These are phyloP conservation scores for Aspergillus sp. DNA, from an alignment of 2,329 filamentous ascomycete species.

Conservation along the genomic window DNA sequence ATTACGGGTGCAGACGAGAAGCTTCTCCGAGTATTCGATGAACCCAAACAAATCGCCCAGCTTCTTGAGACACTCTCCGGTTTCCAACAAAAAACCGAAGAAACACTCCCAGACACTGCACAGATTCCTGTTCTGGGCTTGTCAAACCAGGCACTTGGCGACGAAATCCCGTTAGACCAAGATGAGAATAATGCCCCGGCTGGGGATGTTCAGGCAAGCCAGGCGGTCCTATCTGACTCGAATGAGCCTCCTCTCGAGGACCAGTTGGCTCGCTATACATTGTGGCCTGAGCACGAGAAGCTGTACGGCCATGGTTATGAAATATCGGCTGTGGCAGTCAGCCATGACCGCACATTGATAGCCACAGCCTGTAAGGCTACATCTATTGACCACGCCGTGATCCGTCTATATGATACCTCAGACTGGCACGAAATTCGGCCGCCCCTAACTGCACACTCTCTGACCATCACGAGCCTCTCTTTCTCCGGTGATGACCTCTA, in stretches of 20 bases:
- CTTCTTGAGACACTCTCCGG: constrained; percentile 63
- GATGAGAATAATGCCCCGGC: constrained; percentile 35
- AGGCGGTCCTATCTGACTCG: constrained; percentile 44
- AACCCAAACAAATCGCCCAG: constrained; percentile 72
- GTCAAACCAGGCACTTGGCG: constrained; percentile 81
- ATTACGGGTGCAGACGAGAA: constrained; percentile 96
- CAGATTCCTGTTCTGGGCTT: constrained; percentile 92
- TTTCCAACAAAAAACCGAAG: constrained; percentile 38
- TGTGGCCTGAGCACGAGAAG: constrained; percentile 95
- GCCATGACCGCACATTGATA: constrained; percentile 64
- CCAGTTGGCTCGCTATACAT: constrained; percentile 75
- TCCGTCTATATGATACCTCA: constrained; percentile 78
- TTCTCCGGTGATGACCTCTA: constrained; percentile 69
- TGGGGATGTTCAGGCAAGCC: constrained; percentile 12
- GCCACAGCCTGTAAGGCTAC: constrained; percentile 91
- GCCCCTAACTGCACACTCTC: constrained; percentile 70
- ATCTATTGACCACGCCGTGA: constrained; percentile 87
- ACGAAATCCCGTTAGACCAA: constrained; percentile 28
- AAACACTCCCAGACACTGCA: constrained; percentile 68
- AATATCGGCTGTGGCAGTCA: constrained; percentile 76
- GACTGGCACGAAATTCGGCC: constrained; percentile 83
- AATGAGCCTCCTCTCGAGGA: constrained; percentile 80
- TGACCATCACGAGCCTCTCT: constrained; percentile 74
- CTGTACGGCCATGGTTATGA: constrained; percentile 97
- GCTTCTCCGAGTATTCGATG: constrained; percentile 87